Evolutionary conservation across 176 grass and related monocot genomes (phyloP).

Genomic region (Phyllostachys edulis): DNA sequence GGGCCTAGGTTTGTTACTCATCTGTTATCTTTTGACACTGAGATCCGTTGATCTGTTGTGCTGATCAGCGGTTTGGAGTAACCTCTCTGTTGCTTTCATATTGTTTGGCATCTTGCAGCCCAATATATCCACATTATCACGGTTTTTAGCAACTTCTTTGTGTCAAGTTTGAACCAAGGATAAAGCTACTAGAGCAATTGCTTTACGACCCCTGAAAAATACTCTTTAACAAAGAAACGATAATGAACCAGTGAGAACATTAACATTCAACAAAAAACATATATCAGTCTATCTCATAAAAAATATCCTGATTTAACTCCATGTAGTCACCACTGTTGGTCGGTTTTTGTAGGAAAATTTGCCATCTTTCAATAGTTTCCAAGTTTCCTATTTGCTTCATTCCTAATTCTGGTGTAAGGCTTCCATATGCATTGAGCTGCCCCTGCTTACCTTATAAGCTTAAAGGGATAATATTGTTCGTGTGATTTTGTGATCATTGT

Average conservation of each 20-base stretch:
- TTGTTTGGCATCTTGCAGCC: background rate
- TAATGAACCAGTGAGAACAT: background rate
- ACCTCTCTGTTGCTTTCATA: background rate
- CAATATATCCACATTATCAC: background rate
- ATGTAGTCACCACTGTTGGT: background rate
- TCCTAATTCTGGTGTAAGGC: background rate
- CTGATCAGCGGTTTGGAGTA: background rate
- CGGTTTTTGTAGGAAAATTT: background rate
- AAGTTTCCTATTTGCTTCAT: background rate
- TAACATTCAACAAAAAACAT: background rate
- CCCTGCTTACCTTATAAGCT: conserved; percentile 5
- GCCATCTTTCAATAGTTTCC: background rate
- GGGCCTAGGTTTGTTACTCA: background rate
- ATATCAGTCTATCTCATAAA: background rate
- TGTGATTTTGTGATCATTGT: background rate
- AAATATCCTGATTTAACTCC: conserved; percentile 1
- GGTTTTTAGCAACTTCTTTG: background rate
- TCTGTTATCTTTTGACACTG: background rate
- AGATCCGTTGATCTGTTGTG: background rate
- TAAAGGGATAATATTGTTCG: background rate
- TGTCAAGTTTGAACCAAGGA: background rate
- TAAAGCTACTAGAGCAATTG: background rate
- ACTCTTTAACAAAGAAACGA: background rate
- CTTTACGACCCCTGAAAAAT: background rate
- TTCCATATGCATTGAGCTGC: background rate